phyloP scores from a whole-genome alignment of 2,329 filamentous ascomycete genomes.

The Xylariales sp. region DNA sequence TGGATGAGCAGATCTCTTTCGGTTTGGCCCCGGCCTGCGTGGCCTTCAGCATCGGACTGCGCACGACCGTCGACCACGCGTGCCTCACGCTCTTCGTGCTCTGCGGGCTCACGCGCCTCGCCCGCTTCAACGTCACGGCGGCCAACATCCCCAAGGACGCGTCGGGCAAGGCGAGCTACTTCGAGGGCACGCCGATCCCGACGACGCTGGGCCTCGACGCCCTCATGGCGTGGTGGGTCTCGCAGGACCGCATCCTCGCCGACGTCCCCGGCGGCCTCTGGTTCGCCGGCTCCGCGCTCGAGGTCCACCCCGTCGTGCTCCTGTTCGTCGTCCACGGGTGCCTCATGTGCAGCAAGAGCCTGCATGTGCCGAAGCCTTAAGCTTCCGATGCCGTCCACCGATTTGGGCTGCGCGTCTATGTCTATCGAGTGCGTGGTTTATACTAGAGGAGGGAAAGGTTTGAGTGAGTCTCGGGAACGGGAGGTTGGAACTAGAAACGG shows the following conservation, averaged over 20 bases:
- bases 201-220: slow-evolving; percentile 84
- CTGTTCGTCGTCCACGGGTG: slow-evolving; percentile 91
- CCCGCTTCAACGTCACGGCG: slow-evolving; percentile 97
- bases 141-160: slow-evolving; percentile 90
- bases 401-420: neutral
- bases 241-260: slow-evolving; percentile 81
- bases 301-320: slow-evolving; percentile 84
- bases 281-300: slow-evolving; percentile 74
- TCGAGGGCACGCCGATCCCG: slow-evolving; percentile 96
- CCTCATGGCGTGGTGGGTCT: slow-evolving; percentile 91
- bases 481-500: neutral
- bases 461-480: neutral
- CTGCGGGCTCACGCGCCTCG: slow-evolving; percentile 90
- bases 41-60: slow-evolving; percentile 89
- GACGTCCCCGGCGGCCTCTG: slow-evolving; percentile 80
- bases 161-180: slow-evolving; percentile 91
- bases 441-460: too few relatives aligned
- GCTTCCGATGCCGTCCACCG: neutral
- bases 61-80: slow-evolving; percentile 84
- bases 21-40: slow-evolving; percentile 88
- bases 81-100: slow-evolving; percentile 89
- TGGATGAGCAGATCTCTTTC: slow-evolving; percentile 82
- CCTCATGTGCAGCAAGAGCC: slow-evolving; percentile 93
- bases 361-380: slow-evolving; percentile 91
- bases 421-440: too few relatives aligned